Evolutionary conservation across 2,329 filamentous ascomycete genomes (phyloP).

Genomic region (Cladophialophora immunda): DNA sequence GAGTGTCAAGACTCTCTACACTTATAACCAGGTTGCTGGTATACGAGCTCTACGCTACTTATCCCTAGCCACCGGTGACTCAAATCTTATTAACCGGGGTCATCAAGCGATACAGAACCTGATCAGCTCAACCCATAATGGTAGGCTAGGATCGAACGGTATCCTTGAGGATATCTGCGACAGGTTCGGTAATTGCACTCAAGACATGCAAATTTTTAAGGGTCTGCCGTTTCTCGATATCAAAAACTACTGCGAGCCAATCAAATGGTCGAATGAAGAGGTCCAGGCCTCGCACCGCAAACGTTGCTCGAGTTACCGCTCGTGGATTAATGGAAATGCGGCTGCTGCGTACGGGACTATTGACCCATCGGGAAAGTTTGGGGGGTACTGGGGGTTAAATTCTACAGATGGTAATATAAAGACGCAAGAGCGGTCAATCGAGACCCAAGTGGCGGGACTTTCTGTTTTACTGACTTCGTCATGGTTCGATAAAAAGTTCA

Average conservation of each 20-base stretch:
- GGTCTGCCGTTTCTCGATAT: conserved; percentile 8
- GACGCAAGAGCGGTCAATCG: background rate
- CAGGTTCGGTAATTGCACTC: conserved; percentile 4
- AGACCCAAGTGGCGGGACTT: background rate
- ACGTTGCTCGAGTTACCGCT: background rate
- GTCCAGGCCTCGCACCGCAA: background rate
- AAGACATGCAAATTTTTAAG: conserved; percentile 13
- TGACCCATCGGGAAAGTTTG: background rate
- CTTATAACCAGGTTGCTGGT: conserved; percentile 15
- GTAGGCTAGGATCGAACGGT: conserved; percentile 7
- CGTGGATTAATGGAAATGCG: background rate
- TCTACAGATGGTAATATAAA: background rate
- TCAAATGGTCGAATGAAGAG: background rate
- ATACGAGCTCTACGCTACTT: conserved; percentile 11
- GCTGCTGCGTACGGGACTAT: background rate
- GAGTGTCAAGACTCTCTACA: conserved; percentile 2
- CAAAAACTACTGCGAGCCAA: conserved; percentile 2
- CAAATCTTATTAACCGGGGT: background rate
- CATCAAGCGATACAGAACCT: conserved; percentile 11
- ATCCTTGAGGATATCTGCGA: conserved; percentile 13
- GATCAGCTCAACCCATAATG: background rate
- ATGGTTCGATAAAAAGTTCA: background rate
- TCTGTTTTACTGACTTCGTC: background rate
- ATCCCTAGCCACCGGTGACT: conserved; percentile 9
- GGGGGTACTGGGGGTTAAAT: background rate